Conservation (phyloP, 1,284 basidiomycete genomes). For the Kalmanozyma brasiliensis region DNA sequence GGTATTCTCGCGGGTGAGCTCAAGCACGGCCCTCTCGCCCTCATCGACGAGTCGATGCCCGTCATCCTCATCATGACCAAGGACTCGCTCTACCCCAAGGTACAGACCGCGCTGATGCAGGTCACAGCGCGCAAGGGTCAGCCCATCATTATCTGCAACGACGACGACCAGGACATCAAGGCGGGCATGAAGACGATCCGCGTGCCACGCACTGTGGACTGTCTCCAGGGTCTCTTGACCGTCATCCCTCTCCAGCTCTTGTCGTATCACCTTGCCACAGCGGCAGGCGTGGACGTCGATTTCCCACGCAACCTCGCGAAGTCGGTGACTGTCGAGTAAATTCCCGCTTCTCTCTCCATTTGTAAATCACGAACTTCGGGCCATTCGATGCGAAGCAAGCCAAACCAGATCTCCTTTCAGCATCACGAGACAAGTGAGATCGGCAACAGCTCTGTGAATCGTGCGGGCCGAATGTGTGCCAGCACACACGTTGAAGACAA, state of each 20-base stretch:
- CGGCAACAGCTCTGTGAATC: neutral
- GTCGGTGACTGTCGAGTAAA: conserved; percentile 65
- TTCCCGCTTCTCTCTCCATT: neutral
- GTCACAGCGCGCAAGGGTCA: conserved; percentile 96
- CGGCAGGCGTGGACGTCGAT: conserved; percentile 96
- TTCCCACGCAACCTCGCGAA: conserved; percentile 92
- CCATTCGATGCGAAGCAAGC: conserved; percentile 7
- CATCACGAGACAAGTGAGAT: neutral
- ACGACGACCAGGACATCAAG: conserved; percentile 83
- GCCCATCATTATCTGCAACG: conserved; percentile 94
- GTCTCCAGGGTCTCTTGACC: conserved; percentile 93
- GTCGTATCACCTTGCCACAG: conserved; percentile 94
- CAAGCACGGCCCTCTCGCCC: conserved; percentile 96
- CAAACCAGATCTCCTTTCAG: conserved; percentile 1
- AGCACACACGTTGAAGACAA: no score
- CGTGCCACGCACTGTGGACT: conserved; percentile 83
- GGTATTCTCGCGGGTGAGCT: conserved; percentile 94
- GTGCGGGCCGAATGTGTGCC: no score
- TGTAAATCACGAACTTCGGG: conserved; percentile 33
- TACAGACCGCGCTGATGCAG: conserved; percentile 92
- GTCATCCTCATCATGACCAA: conserved; percentile 92
- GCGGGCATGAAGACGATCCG: conserved; percentile 84
- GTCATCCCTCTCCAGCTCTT: conserved; percentile 96
- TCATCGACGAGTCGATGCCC: conserved; percentile 96
- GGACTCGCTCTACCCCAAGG: conserved; percentile 98